Evolutionary conservation across 225 moss, liverwort and hornwort species (phyloP), one percentile per base, ranked within the genome.

Genomic region (Straminergon stramineum): DNA sequence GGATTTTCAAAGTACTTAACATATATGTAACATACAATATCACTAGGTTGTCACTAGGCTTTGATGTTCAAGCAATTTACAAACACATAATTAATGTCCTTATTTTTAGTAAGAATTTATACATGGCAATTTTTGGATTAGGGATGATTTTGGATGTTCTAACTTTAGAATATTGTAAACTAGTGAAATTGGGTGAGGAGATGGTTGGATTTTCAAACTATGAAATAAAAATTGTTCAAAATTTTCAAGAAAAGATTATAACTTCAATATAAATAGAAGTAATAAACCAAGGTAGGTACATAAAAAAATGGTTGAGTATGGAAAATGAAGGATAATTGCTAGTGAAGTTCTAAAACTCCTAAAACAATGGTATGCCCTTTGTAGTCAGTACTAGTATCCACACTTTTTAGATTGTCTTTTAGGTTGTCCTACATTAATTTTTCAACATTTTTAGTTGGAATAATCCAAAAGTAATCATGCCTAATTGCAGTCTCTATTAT

Each of bases 31-130:
- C 2, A 17, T 34, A 34, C 21, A 34, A 8, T 3, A 19, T 51
- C 3, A 32, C 2, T 7, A 1, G 2, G 5, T 1, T 52, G 48
- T 58, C 21, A 58, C 22, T 7, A 1, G 2, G 5, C 2, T 52
- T 1, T 52, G 1, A 34, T 53, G 34, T 52, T 76, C 5, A 24
- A 0, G 34, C 0, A 1, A 8, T 43, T 9, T 16, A 0, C 4
- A 34, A 13, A 1, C 0, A 2, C 0, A 3, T 34, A 21, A 13
- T 34, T 3, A 52, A 34, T 76, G 2, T 34, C 21, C 8, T 34
- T 34, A 13, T 52, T 52, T 21, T 34, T 32, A 2, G 12, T 3
- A 52, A 52, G 7, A 52, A 13, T 53, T 13, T 21, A 7, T 53
- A 7, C 0, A 0, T 10, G 5, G 19, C 14, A 39, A 8, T 20